Evolutionary conservation across 176 grass and related monocot genomes (phyloP).

Genomic region (Bothriochloa decipiens): DNA sequence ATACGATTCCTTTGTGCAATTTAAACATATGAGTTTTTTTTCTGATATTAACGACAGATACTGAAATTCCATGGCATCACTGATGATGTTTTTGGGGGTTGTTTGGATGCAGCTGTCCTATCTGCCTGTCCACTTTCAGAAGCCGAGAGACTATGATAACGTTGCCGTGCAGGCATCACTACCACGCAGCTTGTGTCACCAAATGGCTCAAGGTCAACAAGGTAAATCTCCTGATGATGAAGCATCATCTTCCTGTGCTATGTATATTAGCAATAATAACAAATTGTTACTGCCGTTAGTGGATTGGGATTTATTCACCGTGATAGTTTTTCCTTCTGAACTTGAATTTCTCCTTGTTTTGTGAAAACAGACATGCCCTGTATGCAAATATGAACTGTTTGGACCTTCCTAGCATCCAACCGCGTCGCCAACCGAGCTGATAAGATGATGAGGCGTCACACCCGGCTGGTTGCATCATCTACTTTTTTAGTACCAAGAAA

Average conservation of each 20-base stretch:
- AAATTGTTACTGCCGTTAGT: not conserved
- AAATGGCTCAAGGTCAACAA: constrained; percentile 81
- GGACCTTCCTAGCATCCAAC: constrained; percentile 49
- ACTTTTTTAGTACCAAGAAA: not conserved
- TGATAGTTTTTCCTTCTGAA: not conserved
- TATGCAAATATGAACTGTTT: constrained; percentile 86
- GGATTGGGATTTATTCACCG: not conserved
- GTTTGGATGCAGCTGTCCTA: constrained; percentile 67
- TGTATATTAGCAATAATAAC: not conserved
- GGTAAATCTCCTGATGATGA: constrained; percentile 47
- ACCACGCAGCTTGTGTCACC: constrained; percentile 61
- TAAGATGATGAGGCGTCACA: not conserved
- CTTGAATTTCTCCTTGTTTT: not conserved
- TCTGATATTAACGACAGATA: not conserved
- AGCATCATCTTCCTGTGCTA: not conserved
- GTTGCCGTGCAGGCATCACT: constrained; percentile 81
- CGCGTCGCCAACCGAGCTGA: not conserved
- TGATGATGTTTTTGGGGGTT: constrained; percentile 10
- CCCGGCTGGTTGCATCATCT: not conserved
- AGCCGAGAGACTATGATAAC: constrained; percentile 59
- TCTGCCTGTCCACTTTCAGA: constrained; percentile 67
- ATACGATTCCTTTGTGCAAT: not conserved
- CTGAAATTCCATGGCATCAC: not conserved
- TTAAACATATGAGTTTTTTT: not conserved
- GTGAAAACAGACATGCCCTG: constrained; percentile 72